A percentile compares a stretch with the other conserved stretches of the same genome.
These are phyloP conservation scores for Lactarius pseudohatsudake DNA, from an alignment of 768 basidiomycete species.

Conservation along the genomic window DNA sequence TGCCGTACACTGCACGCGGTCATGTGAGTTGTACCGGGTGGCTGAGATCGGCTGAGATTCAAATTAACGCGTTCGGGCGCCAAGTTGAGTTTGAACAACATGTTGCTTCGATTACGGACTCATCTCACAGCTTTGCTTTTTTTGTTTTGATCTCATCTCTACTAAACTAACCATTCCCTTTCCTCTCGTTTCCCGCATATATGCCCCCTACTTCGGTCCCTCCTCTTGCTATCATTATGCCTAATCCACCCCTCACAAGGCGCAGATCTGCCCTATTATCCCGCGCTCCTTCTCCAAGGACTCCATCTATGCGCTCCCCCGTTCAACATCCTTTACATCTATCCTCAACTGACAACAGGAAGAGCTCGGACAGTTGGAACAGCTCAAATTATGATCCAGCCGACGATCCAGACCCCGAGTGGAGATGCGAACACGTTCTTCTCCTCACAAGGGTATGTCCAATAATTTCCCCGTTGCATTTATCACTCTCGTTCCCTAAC, in stretches of 20 bases:
- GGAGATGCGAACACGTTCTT: slow-evolving; percentile 71
- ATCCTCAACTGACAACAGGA: slow-evolving; percentile 48
- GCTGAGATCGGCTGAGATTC: slow-evolving; percentile 20
- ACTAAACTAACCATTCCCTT: slow-evolving; percentile 27
- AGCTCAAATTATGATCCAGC: slow-evolving; percentile 68
- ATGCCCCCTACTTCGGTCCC: slow-evolving; percentile 47
- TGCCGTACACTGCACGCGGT: not conserved
- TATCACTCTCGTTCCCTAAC: slow-evolving; percentile 17
- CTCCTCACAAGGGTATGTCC: slow-evolving; percentile 62
- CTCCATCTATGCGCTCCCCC: slow-evolving; percentile 62
- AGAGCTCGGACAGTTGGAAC: slow-evolving; percentile 84
- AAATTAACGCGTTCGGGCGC: slow-evolving; percentile 22
- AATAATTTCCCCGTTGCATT: slow-evolving; percentile 15
- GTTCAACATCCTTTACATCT: slow-evolving; percentile 54
- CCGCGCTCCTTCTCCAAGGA: slow-evolving; percentile 44
- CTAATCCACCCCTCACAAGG: slow-evolving; percentile 54
- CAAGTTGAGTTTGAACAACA: slow-evolving; percentile 24
- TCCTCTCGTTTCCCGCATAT: slow-evolving; percentile 32
- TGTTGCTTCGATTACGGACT: slow-evolving; percentile 3
- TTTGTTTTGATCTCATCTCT: slow-evolving; percentile 20
- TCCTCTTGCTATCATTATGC: slow-evolving; percentile 60
- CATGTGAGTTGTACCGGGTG: slow-evolving; percentile 10
- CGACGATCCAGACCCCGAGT: slow-evolving; percentile 65
- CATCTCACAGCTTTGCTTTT: slow-evolving; percentile 15
- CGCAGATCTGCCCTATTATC: slow-evolving; percentile 54